Conservation (phyloP, 495 filamentous ascomycete species). For the Xylaria telfairii region DNA sequence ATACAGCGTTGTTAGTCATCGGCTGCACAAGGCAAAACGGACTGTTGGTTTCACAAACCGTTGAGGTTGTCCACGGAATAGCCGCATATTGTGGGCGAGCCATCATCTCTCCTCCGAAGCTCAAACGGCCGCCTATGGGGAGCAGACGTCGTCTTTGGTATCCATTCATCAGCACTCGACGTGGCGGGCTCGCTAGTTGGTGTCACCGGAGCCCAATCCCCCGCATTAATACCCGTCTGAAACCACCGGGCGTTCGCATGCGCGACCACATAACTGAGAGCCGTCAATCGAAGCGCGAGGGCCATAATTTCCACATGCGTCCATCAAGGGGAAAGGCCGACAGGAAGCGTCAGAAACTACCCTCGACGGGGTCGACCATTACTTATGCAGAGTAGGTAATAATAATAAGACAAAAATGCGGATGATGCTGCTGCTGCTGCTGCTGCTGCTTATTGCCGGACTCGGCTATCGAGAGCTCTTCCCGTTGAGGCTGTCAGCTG, state of each 20-base stretch:
- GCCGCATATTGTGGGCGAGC: conserved; percentile 33
- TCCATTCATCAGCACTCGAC: conserved; percentile 37
- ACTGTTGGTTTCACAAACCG: conserved; percentile 13
- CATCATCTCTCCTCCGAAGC: conserved; percentile 35
- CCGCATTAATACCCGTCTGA: conserved; percentile 28
- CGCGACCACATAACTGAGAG: conserved; percentile 39
- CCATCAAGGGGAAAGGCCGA: conserved; percentile 30
- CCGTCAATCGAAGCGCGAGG: conserved; percentile 40
- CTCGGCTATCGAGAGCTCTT: conserved; percentile 24
- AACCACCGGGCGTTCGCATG: conserved; percentile 34
- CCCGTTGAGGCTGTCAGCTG: conserved; percentile 31
- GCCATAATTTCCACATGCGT: conserved; percentile 37
- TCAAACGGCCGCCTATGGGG: conserved; percentile 32
- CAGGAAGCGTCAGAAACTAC: conserved; percentile 6
- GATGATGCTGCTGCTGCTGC: conserved; percentile 6
- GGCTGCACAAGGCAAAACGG: background rate
- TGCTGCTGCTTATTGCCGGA: conserved; percentile 27
- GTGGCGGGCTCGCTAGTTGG: conserved; percentile 25
- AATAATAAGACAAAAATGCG: conserved; percentile 1
- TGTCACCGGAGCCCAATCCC: conserved; percentile 39
- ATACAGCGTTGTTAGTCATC: conserved; percentile 23
- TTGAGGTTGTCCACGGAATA: conserved; percentile 30
- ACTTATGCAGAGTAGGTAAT: conserved; percentile 17
- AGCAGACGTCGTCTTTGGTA: conserved; percentile 42
- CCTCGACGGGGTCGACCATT: conserved; percentile 16